Conservation (phyloP, 1,139 yeast species). For the Dujonia santamariae region DNA sequence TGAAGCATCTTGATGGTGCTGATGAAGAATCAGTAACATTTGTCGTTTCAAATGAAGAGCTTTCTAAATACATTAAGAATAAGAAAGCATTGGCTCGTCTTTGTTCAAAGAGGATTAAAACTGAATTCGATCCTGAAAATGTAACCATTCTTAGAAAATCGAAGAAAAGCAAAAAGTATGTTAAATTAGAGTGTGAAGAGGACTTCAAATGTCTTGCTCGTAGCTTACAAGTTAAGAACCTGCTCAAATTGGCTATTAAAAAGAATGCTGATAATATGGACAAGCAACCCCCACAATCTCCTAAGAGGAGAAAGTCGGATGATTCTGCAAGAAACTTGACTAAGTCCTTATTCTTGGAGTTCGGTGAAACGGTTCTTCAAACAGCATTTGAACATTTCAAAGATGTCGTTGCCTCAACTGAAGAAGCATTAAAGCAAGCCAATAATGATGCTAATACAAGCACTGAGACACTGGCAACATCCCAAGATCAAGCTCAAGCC, state of each 20-base stretch:
- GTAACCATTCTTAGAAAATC: slow-evolving; percentile 30
- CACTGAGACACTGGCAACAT: neutral
- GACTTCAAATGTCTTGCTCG: slow-evolving; percentile 48
- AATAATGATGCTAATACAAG: neutral
- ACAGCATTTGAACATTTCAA: slow-evolving; percentile 23
- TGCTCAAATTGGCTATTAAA: slow-evolving; percentile 22
- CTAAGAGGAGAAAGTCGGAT: slow-evolving; percentile 3
- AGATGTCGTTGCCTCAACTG: slow-evolving; percentile 11
- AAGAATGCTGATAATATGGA: neutral
- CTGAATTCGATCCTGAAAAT: slow-evolving; percentile 5
- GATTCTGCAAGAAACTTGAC: slow-evolving; percentile 8
- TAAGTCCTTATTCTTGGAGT: slow-evolving; percentile 10
- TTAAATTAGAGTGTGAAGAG: slow-evolving; percentile 31
- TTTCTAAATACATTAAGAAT: slow-evolving; percentile 10
- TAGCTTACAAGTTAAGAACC: slow-evolving; percentile 45
- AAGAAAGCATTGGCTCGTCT: slow-evolving; percentile 14
- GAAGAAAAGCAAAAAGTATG: slow-evolving; percentile 40
- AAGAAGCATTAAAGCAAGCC: neutral
- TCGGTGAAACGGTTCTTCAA: slow-evolving; percentile 24
- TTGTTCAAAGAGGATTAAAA: slow-evolving; percentile 1
- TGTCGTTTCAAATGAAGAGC: slow-evolving; percentile 2
- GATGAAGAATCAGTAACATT: too few relatives aligned
- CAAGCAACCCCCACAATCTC: neutral
- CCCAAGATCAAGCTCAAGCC: neutral
- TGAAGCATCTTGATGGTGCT: slow-evolving; percentile 1